phyloP scores from a whole-genome alignment of 257 asterid genomes.

The Solanum peruvianum region DNA sequence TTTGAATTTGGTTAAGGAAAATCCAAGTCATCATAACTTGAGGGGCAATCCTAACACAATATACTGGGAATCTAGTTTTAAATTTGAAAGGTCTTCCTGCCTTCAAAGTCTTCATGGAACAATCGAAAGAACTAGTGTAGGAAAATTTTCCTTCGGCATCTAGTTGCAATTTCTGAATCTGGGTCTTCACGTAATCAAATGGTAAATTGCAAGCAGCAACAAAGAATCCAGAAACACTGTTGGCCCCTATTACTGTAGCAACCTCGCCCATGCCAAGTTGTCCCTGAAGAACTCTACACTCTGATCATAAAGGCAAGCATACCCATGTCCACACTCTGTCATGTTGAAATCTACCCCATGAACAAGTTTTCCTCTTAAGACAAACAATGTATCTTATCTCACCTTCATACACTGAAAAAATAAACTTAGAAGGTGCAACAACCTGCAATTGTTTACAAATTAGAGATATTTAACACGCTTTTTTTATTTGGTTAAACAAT shows the following conservation, averaged over 20 bases:
- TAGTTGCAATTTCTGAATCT: conserved; percentile 94
- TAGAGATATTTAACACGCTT: no score
- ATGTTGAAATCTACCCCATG: no score
- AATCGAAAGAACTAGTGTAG: conserved; percentile 80
- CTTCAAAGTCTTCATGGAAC: conserved; percentile 64
- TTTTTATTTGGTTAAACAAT: no score
- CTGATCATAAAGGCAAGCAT: conserved; percentile 96
- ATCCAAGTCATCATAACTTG: conserved; percentile 99
- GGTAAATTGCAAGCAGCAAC: conserved; percentile 96
- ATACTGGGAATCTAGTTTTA: conserved; percentile 90
- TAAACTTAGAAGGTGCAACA: no score
- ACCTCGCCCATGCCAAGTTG: conserved; percentile 62
- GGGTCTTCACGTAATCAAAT: conserved; percentile 86
- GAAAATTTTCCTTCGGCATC: conserved; percentile 77
- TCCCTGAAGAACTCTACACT: conserved; percentile 72
- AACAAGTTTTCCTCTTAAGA: no score
- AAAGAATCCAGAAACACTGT: conserved; percentile 77
- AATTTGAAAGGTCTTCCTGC: conserved; percentile 76
- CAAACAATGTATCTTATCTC: no score
- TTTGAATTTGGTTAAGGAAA: conserved; percentile 83
- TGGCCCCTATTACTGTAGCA: conserved; percentile 71
- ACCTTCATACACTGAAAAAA: no score
- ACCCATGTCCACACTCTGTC: conserved; percentile 59
- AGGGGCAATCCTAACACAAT: conserved; percentile 91
- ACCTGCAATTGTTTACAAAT: no score